Conservation (phyloP, 2,329 filamentous ascomycete genomes). For the Cadophora gregata region DNA sequence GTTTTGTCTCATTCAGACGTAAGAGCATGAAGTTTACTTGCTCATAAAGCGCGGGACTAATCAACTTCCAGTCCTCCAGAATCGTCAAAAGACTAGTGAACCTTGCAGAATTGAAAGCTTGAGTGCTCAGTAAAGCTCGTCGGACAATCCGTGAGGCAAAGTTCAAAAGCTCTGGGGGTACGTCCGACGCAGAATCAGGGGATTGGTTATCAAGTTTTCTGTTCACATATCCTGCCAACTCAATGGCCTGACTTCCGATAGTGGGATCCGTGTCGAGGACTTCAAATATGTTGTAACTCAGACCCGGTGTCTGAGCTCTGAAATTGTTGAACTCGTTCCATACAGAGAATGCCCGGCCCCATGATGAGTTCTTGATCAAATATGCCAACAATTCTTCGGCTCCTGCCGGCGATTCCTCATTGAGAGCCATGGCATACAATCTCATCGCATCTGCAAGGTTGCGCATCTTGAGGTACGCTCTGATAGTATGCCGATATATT, state of each 20-base stretch:
- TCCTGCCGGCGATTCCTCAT: slow-evolving; percentile 32
- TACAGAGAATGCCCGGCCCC: slow-evolving; percentile 36
- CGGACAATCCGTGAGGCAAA: slow-evolving; percentile 34
- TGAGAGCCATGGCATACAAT: slow-evolving; percentile 32
- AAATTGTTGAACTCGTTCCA: slow-evolving; percentile 33
- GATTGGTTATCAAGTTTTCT: slow-evolving; percentile 14
- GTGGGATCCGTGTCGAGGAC: slow-evolving; percentile 27
- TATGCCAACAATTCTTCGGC: slow-evolving; percentile 38
- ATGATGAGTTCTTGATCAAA: slow-evolving; percentile 33
- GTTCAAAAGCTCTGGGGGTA: slow-evolving; percentile 19
- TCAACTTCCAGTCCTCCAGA: slow-evolving; percentile 34
- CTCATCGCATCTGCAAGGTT: slow-evolving; percentile 46
- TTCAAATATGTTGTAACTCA: slow-evolving; percentile 29
- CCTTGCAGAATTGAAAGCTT: slow-evolving; percentile 25
- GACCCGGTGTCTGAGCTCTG: not conserved
- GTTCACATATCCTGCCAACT: slow-evolving; percentile 32
- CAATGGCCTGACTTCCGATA: slow-evolving; percentile 25
- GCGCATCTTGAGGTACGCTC: slow-evolving; percentile 50
- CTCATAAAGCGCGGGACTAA: slow-evolving; percentile 32
- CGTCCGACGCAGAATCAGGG: not conserved
- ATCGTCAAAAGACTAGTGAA: slow-evolving; percentile 33
- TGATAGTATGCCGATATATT: slow-evolving; percentile 53
- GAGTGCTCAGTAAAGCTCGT: slow-evolving; percentile 28
- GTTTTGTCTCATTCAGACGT: slow-evolving; percentile 28
- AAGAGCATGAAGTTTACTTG: slow-evolving; percentile 33